Conservation (phyloP, 768 basidiomycete species). For the Suillus decipiens region DNA sequence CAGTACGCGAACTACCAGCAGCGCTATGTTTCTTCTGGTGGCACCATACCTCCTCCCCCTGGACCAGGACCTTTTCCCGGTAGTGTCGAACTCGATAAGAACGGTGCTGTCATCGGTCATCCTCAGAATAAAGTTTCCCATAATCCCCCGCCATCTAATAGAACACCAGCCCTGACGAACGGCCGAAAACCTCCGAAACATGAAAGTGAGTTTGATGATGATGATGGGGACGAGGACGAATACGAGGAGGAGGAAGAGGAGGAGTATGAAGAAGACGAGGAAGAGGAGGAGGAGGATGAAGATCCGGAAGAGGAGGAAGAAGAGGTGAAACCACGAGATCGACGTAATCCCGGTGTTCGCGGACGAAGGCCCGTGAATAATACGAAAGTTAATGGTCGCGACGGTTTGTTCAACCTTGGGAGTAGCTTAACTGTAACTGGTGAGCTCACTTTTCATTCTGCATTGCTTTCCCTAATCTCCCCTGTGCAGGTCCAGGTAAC, state of each 20-base stretch:
- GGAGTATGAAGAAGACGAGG: conserved; percentile 67
- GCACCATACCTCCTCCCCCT: conserved; percentile 87
- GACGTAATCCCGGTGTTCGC: conserved; percentile 35
- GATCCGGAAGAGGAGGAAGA: conserved; percentile 62
- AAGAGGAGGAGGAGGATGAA: conserved; percentile 71
- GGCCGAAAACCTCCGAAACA: conserved; percentile 47
- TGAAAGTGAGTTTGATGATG: conserved; percentile 69
- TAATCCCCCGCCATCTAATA: conserved; percentile 42
- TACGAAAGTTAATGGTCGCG: conserved; percentile 49
- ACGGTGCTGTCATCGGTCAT: conserved; percentile 64
- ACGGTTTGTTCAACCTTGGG: conserved; percentile 79
- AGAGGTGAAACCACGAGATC: conserved; percentile 47
- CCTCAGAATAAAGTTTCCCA: conserved; percentile 33
- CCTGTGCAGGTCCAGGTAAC: conserved; percentile 72
- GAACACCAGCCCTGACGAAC: conserved; percentile 35
- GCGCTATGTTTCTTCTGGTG: conserved; percentile 89
- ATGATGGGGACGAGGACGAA: conserved; percentile 57
- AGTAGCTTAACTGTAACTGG: conserved; percentile 83
- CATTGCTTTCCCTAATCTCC: conserved; percentile 12
- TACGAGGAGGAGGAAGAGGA: conserved; percentile 58
- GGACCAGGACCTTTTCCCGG: conserved; percentile 99
- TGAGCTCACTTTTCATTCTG: conserved; percentile 35
- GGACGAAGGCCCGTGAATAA: conserved; percentile 45
- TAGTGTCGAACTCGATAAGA: conserved; percentile 94
- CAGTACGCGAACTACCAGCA: conserved; percentile 98